phyloP scores from a whole-genome alignment of 2,329 filamentous ascomycete species.

The Neocucurbitaria cava region DNA sequence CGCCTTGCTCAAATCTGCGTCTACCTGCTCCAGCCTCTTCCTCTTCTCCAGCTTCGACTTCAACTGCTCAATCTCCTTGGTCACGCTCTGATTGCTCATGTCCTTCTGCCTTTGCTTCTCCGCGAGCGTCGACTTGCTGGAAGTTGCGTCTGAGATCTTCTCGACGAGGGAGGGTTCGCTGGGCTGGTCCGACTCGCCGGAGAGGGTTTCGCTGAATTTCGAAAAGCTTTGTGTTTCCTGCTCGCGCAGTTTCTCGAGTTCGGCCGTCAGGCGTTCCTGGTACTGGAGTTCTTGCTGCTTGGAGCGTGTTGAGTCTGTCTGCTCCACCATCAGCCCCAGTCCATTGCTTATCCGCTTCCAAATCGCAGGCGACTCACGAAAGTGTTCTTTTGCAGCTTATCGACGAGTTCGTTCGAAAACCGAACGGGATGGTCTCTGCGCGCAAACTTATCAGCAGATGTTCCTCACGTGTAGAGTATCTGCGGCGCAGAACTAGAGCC shows the following conservation, averaged over 20 bases:
- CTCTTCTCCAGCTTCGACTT: slow-evolving; percentile 58
- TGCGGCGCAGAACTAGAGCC: slow-evolving; percentile 12
- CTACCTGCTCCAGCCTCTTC: slow-evolving; percentile 68
- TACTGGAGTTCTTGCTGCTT: slow-evolving; percentile 85
- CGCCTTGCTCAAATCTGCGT: slow-evolving; percentile 75
- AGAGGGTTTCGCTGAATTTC: slow-evolving; percentile 70
- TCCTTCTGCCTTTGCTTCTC: slow-evolving; percentile 54
- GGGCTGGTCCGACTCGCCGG: slow-evolving; percentile 51
- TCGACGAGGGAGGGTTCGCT: slow-evolving; percentile 44
- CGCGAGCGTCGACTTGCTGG: slow-evolving; percentile 43
- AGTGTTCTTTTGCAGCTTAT: slow-evolving; percentile 81
- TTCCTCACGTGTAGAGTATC: slow-evolving; percentile 1
- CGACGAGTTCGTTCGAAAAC: slow-evolving; percentile 82
- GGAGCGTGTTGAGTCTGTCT: slow-evolving; percentile 89
- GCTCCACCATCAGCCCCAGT: slow-evolving; percentile 11
- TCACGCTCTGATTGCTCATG: slow-evolving; percentile 60
- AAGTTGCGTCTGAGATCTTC: slow-evolving; percentile 46
- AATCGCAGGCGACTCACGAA: slow-evolving; percentile 66
- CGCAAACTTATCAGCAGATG: slow-evolving; percentile 43
- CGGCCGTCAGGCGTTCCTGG: slow-evolving; percentile 82
- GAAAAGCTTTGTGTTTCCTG: slow-evolving; percentile 73
- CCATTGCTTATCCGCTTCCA: not conserved
- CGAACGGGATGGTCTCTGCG: slow-evolving; percentile 67
- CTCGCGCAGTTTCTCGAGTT: slow-evolving; percentile 80
- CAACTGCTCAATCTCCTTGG: slow-evolving; percentile 64